Base-by-base conservation (phyloP, 192 early-diverging fungal species). In the Rhizophlyctis rosea region DNA sequence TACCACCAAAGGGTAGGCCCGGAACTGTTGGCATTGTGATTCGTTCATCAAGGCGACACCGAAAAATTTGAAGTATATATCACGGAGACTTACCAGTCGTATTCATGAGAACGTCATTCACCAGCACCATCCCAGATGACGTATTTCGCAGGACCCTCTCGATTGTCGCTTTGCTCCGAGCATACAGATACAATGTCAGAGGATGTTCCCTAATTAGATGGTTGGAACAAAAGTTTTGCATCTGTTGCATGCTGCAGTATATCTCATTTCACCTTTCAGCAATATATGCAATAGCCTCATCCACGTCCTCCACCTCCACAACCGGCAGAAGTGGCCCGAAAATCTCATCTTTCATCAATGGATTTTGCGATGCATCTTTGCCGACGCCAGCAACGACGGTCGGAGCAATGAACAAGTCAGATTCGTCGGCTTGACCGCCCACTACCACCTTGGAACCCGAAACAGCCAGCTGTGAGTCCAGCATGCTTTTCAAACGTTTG, bases 261-360 rank as follows among this genome's bases (percentile, higher is more conserved):
- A n/a, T n/a, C n/a, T n/a, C n/a, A n/a, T n/a, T 47, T 25, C 49
- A 66, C 70, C 63, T 62, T 32, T 47, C 47, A n/a, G 58, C 54
- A 35, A 82, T 53, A 34, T 59, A 66, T 13, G 27, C 49, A 44
- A 76, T 71, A 47, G 64, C 72, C 47, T 77, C 74, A 23, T 78
- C 62, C 18, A 64, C 34, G 21, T 44, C 34, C n/a, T 72, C 71
- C 39, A 73, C 54, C 51, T 59, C 62, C 28, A 96, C 51, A 55
- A 98, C 77, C 16, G 92, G 92, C 58, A 98, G 69, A 33, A 96
- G 69, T 2, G 96, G 96, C 23, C 92, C 96, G 81, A 98, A 96
- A 39, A 98, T 68, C 72, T 98, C 95, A 29, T 86, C 86, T 23
- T 76, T 51, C 93, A 96, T 92, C 57, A 75, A 18, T 4, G 76